Percentiles rank a stretch among this genome's conserved stretches.
Conservation (phyloP, 2,329 filamentous ascomycete species). For the Monilinia fructicola region DNA sequence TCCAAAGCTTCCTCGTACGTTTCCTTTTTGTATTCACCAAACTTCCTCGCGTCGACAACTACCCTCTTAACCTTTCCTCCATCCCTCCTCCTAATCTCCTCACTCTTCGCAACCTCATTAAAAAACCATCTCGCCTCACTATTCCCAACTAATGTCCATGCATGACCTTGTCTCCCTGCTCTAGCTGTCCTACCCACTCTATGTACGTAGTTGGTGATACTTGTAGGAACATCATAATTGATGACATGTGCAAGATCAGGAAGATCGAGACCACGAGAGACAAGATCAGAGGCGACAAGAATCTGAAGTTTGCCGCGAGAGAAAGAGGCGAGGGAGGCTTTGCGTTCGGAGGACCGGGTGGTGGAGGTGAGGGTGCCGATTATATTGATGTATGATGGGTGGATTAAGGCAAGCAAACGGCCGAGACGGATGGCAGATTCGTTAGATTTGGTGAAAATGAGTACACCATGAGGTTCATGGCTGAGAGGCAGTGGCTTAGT, state of each 20-base stretch:
- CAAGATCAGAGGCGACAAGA: slow-evolving; percentile 89
- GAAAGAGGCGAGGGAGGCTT: slow-evolving; percentile 68
- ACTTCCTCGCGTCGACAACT: slow-evolving; percentile 44
- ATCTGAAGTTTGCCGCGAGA: slow-evolving; percentile 62
- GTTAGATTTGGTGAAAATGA: slow-evolving; percentile 90
- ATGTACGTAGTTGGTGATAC: slow-evolving; percentile 81
- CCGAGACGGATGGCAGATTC: slow-evolving; percentile 85
- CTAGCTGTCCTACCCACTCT: slow-evolving; percentile 88
- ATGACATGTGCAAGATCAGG: slow-evolving; percentile 77
- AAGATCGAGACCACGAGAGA: slow-evolving; percentile 85
- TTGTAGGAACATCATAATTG: slow-evolving; percentile 89
- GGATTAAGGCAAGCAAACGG: slow-evolving; percentile 69
- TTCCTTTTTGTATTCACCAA: slow-evolving; percentile 45
- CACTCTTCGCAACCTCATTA: slow-evolving; percentile 68
- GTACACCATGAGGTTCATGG: slow-evolving; percentile 46
- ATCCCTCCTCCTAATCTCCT: slow-evolving; percentile 48
- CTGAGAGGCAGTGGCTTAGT: slow-evolving; percentile 24
- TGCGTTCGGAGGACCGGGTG: slow-evolving; percentile 68
- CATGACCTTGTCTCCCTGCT: slow-evolving; percentile 71
- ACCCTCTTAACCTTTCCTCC: slow-evolving; percentile 47
- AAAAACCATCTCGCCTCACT: slow-evolving; percentile 85
- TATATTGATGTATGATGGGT: slow-evolving; percentile 54
- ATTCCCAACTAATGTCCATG: slow-evolving; percentile 84
- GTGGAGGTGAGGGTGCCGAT: slow-evolving; percentile 76
- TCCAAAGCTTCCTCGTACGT: slow-evolving; percentile 54